Evolutionary conservation across 169 alveolate genomes (phyloP).

Genomic region (Babesia bovis): DNA sequence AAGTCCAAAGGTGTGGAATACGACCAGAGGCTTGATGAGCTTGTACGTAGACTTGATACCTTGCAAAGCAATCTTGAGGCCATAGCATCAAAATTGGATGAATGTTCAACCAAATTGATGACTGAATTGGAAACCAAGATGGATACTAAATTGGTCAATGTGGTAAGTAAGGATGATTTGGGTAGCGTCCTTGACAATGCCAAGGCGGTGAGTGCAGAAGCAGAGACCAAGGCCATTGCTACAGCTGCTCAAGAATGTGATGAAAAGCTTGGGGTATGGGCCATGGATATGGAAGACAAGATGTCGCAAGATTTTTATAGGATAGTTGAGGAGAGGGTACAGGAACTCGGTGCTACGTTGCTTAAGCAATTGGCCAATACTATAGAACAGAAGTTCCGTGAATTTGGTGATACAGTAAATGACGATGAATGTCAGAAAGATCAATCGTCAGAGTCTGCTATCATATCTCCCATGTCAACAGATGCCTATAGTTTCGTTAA

Average conservation of each 20-base stretch:
- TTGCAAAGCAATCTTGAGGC: not conserved
- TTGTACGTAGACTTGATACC: not conserved
- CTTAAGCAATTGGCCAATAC: conserved; percentile 24
- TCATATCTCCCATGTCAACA: not conserved
- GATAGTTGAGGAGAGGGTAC: conserved; percentile 13
- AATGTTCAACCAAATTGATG: conserved; percentile 2
- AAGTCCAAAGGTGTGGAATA: not conserved
- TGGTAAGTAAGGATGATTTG: not conserved
- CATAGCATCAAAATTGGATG: not conserved
- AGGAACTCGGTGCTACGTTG: not conserved
- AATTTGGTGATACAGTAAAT: not conserved
- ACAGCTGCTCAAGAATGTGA: conserved; percentile 18
- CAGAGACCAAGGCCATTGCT: conserved; percentile 5
- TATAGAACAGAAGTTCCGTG: conserved; percentile 30
- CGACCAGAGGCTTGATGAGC: not conserved
- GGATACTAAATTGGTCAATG: not conserved
- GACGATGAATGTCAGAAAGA: not conserved
- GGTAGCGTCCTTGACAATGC: not conserved
- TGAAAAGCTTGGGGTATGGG: conserved; percentile 7
- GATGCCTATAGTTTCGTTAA: not conserved
- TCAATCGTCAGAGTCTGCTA: not conserved
- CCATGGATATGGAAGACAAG: conserved; percentile 35
- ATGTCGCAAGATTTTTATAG: conserved; percentile 26
- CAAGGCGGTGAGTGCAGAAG: not conserved
- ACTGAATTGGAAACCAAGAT: conserved; percentile 4